These are phyloP conservation scores for Ophiostoma populinum DNA, from an alignment of 2,329 filamentous ascomycete species.

Conservation along the genomic window DNA sequence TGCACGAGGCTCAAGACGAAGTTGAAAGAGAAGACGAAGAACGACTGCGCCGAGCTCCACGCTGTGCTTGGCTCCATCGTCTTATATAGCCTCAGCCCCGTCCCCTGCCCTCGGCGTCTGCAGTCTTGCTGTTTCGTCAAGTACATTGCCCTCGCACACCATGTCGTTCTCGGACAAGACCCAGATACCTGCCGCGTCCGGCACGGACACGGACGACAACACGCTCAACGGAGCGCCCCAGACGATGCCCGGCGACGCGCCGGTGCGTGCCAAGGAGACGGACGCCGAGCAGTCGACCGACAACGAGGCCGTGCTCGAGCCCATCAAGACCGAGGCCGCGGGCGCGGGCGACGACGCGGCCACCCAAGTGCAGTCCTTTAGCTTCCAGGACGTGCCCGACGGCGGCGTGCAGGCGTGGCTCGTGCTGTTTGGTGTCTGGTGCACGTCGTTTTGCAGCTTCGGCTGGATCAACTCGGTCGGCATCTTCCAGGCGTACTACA, in stretches of 20 bases:
- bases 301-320: not conserved
- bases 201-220: slow-evolving; percentile 7
- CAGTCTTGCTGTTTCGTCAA: no score
- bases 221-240: not conserved
- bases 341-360: not conserved
- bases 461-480: slow-evolving; percentile 28
- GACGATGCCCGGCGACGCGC: not conserved
- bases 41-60: no score
- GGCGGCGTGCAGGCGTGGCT: slow-evolving; percentile 20
- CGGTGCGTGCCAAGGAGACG: slow-evolving; percentile 1
- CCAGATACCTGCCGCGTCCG: not conserved
- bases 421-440: slow-evolving; percentile 23
- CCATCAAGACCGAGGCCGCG: not conserved
- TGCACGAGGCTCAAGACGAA: no score
- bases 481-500: slow-evolving; percentile 41
- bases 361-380: not conserved
- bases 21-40: no score
- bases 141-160: no score
- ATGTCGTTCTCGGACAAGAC: slow-evolving; percentile 2
- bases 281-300: slow-evolving; percentile 4
- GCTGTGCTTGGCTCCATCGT: no score
- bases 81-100: no score
- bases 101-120: no score
- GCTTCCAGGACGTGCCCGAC: slow-evolving; percentile 9
- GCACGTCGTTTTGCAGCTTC: slow-evolving; percentile 23